Conservation (phyloP, 441 rosid species). For the Mallotus repandus region DNA sequence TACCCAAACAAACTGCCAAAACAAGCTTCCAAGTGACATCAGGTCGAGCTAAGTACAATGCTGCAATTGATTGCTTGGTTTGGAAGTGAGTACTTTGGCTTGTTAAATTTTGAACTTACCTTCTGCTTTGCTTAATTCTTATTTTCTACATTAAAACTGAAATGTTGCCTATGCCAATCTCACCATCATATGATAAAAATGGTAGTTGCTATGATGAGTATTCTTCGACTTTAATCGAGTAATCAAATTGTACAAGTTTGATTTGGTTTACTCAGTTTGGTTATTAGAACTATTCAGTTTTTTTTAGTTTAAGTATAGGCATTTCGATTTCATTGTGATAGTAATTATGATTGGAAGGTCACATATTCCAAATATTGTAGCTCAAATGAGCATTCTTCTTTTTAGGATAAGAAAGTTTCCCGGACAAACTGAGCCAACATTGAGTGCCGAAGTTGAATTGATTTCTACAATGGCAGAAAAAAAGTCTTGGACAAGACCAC, state of each 20-base stretch:
- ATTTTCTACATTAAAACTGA: not conserved
- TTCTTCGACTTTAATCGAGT: too few relatives aligned
- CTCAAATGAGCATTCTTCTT: constrained; percentile 14
- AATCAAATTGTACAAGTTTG: not conserved
- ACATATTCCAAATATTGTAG: not conserved
- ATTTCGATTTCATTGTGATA: not conserved
- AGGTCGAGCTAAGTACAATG: constrained; percentile 96
- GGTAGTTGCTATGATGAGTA: not conserved
- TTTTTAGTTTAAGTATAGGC: not conserved
- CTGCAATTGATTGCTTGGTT: constrained; percentile 91
- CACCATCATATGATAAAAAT: not conserved
- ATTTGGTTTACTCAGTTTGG: not conserved
- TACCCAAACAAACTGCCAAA: constrained; percentile 99
- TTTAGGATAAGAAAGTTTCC: constrained; percentile 96
- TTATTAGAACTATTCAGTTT: not conserved
- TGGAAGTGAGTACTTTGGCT: constrained; percentile 76
- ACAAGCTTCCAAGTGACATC: constrained; percentile 96
- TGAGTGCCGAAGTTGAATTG: constrained; percentile 97
- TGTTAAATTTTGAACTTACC: not conserved
- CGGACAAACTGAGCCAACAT: constrained; percentile 95
- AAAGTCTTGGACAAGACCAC: constrained; percentile 97
- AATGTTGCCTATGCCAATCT: not conserved
- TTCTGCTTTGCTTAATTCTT: not conserved
- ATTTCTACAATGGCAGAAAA: constrained; percentile 93
- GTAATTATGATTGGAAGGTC: not conserved